Evolutionary conservation across 768 basidiomycete genomes (phyloP).

Genomic region (Clavaria fumosa): DNA sequence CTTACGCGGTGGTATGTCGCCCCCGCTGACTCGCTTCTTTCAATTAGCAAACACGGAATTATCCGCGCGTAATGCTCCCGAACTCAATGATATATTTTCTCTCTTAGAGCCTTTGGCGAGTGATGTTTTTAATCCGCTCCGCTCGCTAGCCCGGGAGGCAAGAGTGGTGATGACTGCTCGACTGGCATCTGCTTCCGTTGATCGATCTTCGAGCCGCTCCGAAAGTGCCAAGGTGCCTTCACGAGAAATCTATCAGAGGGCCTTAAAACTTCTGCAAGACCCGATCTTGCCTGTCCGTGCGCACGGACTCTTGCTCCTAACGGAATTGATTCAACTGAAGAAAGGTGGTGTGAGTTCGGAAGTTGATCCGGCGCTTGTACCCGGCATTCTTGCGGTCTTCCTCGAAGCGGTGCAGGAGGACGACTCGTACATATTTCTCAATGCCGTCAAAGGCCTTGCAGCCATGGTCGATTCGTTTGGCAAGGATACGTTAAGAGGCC

Average conservation of each 20-base stretch:
- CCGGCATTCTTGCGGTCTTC: constrained; percentile 80
- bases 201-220: constrained; percentile 18
- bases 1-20: not conserved
- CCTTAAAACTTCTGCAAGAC: constrained; percentile 78
- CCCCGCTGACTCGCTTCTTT: not conserved
- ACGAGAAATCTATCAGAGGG: constrained; percentile 69
- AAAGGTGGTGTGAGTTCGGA: constrained; percentile 11
- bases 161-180: constrained; percentile 74
- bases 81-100: constrained; percentile 56
- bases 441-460: constrained; percentile 82
- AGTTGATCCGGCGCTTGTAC: constrained; percentile 47
- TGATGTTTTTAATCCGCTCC: constrained; percentile 30
- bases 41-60: constrained; percentile 39
- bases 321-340: constrained; percentile 47
- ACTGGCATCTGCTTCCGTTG: constrained; percentile 48
- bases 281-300: constrained; percentile 87
- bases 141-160: constrained; percentile 59
- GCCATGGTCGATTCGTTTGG: constrained; percentile 70
- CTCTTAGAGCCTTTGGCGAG: constrained; percentile 43
- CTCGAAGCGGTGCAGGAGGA: constrained; percentile 75
- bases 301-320: constrained; percentile 74
- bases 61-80: constrained; percentile 41
- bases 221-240: constrained; percentile 25
- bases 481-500: constrained; percentile 47
- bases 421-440: constrained; percentile 91